Base-by-base conservation (phyloP, 768 basidiomycete species). In the Collybia sp. region DNA sequence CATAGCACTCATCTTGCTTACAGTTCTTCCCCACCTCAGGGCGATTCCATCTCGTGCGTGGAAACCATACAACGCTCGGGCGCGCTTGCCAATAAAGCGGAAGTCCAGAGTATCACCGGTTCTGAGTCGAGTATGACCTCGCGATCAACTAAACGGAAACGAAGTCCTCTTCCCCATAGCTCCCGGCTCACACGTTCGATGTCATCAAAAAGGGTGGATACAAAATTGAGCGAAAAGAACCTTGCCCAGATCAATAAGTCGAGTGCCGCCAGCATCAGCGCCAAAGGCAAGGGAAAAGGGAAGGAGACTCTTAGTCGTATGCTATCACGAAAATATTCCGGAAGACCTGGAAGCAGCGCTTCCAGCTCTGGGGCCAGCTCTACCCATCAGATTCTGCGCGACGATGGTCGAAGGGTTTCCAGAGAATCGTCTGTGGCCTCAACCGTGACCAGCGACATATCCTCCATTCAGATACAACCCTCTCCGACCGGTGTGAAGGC, bases 351-450 rank as follows among this genome's bases (percentile, higher is more conserved):
- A n/a, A 57, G 55, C 33, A 55, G 54, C 43, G 53, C 58, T 6
- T 69, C 70, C 34, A 66, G 61, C 30, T 71, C 74, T 6, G 61
- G 65, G 34, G 63, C 72, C n/a, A 71, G 63, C 39, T 57, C 62
- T 13, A 66, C 70, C 3, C 61, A 61, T 35, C 62, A 61, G 37
- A 51, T 71, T 43, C 62, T 75, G 8, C 53, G 57, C 13, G 51
- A 55, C 18, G 54, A 53, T 19, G 61, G 58, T 32, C 45, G 45
- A 38, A 42, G 64, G 13, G 63, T 68, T 15, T 79, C 77, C 17
- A 65, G 70, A 25, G 60, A 76, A 9, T 76, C 78, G 5, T 82
- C 80, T n/a, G 63, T 78, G n/a, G 66, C 55, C 2, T 77, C 68
- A n/a, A 61, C 51, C 40, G 57, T 57, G 11, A 55, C 53, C 9